Evolutionary conservation across 192 early-diverging fungal genomes (phyloP).

Genomic region (Coemansia sp.): DNA sequence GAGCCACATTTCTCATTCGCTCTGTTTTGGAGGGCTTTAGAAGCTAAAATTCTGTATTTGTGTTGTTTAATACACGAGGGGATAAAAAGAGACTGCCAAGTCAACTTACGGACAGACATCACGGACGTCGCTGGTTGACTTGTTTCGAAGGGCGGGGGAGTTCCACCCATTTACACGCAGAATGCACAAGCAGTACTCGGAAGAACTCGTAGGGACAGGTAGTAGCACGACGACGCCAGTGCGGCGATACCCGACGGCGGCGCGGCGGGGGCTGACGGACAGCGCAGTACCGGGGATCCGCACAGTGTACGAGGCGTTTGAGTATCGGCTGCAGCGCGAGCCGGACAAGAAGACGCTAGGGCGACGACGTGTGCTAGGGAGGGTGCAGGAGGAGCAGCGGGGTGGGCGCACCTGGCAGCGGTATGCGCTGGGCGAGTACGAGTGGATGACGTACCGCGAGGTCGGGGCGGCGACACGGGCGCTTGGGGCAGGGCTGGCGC

Average conservation of each 20-base stretch:
- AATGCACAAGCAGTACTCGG: constrained; percentile 22
- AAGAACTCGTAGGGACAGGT: constrained; percentile 17
- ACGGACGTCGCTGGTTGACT: no score
- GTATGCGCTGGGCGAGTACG: constrained; percentile 75
- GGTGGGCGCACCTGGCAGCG: constrained; percentile 70
- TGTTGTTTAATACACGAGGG: no score
- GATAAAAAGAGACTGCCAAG: no score
- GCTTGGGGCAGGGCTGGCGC: constrained; percentile 70
- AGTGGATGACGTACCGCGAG: constrained; percentile 79
- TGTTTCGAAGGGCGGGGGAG: neutral
- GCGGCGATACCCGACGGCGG: constrained; percentile 30
- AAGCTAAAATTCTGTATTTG: no score
- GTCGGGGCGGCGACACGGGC: constrained; percentile 55
- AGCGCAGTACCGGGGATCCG: constrained; percentile 48
- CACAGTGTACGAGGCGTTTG: constrained; percentile 74
- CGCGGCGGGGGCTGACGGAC: constrained; percentile 13
- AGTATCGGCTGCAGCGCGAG: constrained; percentile 57
- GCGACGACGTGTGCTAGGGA: constrained; percentile 62
- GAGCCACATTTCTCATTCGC: no score
- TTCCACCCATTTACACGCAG: neutral
- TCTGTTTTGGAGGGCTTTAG: no score
- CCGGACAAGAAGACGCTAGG: constrained; percentile 68
- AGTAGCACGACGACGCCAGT: constrained; percentile 21
- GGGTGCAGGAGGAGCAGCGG: constrained; percentile 59
- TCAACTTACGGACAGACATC: no score